A percentile compares a stretch with the other conserved stretches of the same genome.
These are phyloP conservation scores for Allomyces javanicus DNA, from an alignment of 192 early-diverging fungal genomes.

Conservation along the genomic window DNA sequence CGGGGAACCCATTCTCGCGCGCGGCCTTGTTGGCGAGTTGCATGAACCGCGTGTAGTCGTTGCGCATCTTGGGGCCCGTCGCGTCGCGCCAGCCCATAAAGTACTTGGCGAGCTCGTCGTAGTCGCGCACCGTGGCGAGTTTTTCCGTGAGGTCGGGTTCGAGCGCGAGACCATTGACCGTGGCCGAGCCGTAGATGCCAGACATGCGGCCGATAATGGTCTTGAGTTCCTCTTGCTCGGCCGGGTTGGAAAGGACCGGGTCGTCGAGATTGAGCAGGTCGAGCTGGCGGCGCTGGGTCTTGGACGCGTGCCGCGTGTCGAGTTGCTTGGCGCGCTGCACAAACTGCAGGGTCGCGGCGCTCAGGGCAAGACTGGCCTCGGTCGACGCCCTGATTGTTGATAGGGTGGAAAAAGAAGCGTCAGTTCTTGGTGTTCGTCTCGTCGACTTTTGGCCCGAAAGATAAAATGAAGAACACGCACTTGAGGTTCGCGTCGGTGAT, in stretches of 20 bases:
- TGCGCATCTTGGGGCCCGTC: conserved; percentile 4
- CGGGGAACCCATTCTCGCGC: conserved; percentile 5
- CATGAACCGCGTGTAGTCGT: conserved; percentile 7
- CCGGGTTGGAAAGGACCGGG: not conserved
- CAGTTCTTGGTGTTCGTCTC: no score
- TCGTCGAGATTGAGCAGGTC: not conserved
- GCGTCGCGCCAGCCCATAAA: conserved; percentile 14
- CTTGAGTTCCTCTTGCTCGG: not conserved
- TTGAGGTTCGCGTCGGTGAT: no score
- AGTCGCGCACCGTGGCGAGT: conserved; percentile 9
- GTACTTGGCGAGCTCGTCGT: conserved; percentile 7
- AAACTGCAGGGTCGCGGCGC: not conserved
- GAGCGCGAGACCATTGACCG: conserved; percentile 3
- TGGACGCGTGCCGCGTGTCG: not conserved
- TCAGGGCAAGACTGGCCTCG: no score
- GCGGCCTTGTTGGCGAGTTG: conserved; percentile 11
- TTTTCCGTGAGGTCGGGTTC: conserved; percentile 13
- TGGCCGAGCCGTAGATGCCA: not conserved
- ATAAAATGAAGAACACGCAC: no score
- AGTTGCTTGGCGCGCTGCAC: not conserved
- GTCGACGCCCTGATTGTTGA: no score
- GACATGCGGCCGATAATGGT: not conserved
- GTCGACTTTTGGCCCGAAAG: no score
- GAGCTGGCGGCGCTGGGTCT: not conserved
- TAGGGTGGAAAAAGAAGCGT: no score